Conservation (phyloP, 2,329 filamentous ascomycete genomes). For the Akanthomyces muscarius region DNA sequence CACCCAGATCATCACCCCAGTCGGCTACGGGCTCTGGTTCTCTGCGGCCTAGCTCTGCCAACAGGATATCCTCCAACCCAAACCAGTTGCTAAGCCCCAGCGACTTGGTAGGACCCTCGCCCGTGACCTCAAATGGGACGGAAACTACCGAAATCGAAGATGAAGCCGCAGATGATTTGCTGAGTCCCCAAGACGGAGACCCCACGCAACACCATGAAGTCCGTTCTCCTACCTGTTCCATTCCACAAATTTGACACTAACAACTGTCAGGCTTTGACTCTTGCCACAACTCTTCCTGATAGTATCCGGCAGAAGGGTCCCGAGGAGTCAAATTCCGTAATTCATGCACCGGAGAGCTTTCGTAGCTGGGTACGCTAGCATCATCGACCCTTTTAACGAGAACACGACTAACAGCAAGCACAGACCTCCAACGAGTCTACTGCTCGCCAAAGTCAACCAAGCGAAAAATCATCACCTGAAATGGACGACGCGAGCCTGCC, state of each 20-base stretch:
- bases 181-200: conserved; percentile 26
- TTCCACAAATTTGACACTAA: conserved; percentile 16
- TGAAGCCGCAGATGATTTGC: conserved; percentile 61
- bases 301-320: conserved; percentile 55
- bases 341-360: conserved; percentile 84
- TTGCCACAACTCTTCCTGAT: conserved; percentile 55
- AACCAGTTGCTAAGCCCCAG: conserved; percentile 59
- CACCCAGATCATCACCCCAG: conserved; percentile 34
- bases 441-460: conserved; percentile 32
- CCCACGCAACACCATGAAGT: conserved; percentile 36
- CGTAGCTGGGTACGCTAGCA: conserved; percentile 63
- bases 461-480: conserved; percentile 35
- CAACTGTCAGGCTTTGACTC: conserved; percentile 43
- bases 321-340: conserved; percentile 83
- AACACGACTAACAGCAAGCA: conserved; percentile 22
- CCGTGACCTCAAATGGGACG: conserved; percentile 81
- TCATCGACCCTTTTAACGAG: neutral
- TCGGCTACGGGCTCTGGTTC: conserved; percentile 41
- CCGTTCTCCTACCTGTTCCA: conserved; percentile 12
- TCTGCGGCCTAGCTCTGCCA: conserved; percentile 49
- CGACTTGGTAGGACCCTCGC: conserved; percentile 74
- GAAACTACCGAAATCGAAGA: conserved; percentile 82
- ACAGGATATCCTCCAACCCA: conserved; percentile 45
- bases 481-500: conserved; percentile 33
- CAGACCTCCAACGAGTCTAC: conserved; percentile 42